Base-by-base conservation (phyloP, 139 green algal genomes). In the Penium margaritaceum region DNA sequence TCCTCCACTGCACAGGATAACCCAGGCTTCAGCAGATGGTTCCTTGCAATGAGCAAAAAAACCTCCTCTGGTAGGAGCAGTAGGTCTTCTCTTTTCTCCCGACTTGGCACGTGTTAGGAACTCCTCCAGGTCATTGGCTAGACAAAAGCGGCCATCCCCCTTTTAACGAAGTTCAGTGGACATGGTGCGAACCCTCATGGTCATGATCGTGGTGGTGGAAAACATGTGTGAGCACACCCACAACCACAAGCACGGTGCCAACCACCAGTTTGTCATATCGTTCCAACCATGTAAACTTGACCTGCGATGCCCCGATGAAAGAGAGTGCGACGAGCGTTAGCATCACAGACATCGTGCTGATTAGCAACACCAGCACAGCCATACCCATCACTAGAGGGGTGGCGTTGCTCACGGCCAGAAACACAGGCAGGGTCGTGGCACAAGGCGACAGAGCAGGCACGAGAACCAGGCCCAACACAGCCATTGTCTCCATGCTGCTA, bases 211-310 rank as follows among this genome's bases (percentile, higher is more conserved):
- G 57, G 38, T 77, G 70, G 36, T 77, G 70, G 5, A 79, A 72
- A 27, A 79, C 17, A 32, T 71, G 34, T 14, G 72, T 80, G 32
- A 74, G 39, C 24, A 80, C 66, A 55, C 74, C 74, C 29, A 80
- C 74, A 2, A 51, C 24, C 19, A 35, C 65, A 2, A 80, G 46
- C 0, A 74, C 47, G 15, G 38, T 29, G 0, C 74, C 74, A 9
- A 80, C 74, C 21, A 80, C n/a, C 44, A 80, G 36, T n/a, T 75
- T 75, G 29, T 80, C 74, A 30, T 74, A 74, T 0, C 63, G 41
- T 41, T 67, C 68, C 29, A 80, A 1, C 57, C 46, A 75, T 21
- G 46, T 36, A 43, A 80, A 74, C 34, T 80, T 80, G 19, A 80
- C 12, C 55, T 69, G 38, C 6, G 32, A 34, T 14, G 74, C 67